Evolutionary conservation across 2,329 filamentous ascomycete genomes (phyloP), one percentile per base, ranked within the genome.

Genomic region (Xylaria sp.): DNA sequence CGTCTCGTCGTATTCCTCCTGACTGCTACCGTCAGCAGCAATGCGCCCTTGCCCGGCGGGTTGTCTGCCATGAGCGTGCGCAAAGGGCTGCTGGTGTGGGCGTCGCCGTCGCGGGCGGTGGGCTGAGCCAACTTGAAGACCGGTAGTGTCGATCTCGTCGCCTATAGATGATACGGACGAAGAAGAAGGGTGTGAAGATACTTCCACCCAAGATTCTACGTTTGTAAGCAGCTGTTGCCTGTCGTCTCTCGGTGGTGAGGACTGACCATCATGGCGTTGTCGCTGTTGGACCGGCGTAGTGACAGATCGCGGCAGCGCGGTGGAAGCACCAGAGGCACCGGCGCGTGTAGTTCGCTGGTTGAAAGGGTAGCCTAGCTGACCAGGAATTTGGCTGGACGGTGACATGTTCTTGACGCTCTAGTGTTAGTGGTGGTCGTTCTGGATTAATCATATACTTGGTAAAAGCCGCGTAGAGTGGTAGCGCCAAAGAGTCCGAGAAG

Each of bases 121-220:
- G 55, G 89, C 86, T 74, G 87, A 87, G 72, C 92, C 91, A 62
- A 98, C 90, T 63, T 90, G 89, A 51, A 98, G 86, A 32, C 94
- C 94, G 5, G 93, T 96, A 1, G 94, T 97, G 73, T 97, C 92
- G 74, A 97, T 95, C 77, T 98, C 94, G 73, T 97, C 94, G 71
- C 88, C 88, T 78, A 91, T 90, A 63, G 90, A 97, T 23, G 94
- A 97, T 13, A 97, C 85, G 15, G 94, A 98, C 2, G 95, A 97
- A 1, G 95, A 97, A 0, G 95, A 98, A 8, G 95, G 94, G 75
- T 96, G 93, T 3, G 95, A 98, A 56, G 92, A 89, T 70, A 99
- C 90, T 80, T 99, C 95, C 75, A 98, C 90, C 96, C 96, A 99
- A 9, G 96, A 98, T 83, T 98, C 96, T 94, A 84, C 74, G 66